Evolutionary conservation across 345 rosid genomes (phyloP), one percentile per base, ranked within the genome.

Genomic region (Bruguiera gymnorhiza): DNA sequence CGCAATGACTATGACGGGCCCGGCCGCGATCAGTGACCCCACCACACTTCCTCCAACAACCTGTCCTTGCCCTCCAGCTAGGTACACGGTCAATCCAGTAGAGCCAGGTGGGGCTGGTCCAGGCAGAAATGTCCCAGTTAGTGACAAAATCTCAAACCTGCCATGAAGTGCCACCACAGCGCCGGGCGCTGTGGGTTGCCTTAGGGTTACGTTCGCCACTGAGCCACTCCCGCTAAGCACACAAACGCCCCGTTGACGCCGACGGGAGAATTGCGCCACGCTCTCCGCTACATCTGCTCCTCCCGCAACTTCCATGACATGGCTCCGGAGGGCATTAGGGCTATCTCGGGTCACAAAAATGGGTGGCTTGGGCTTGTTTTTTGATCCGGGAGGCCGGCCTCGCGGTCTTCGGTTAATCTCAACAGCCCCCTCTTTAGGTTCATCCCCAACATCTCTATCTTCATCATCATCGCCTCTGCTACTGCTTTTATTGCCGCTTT

Each of bases 61-160:
- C 63, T 90, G 96, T 11, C 96, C 96, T 19, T 90, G 96, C 6
- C 90, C 90, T 0, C 94, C 90, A 1, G 97, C 88, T 19, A 90
- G 62, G 79, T 88, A 90, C 20, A 90, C 89, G 5, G 94, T 90
- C 36, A 90, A 84, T 4, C 97, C 97, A 0, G 97, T 90, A 2
- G 97, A 81, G 0, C 97, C 97, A 8, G 94, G 94, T 15, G 97
- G 97, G 16, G 97, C 80, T 2, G 97, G 97, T 21, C 97, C 97
- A 0, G 97, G 97, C 29, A 90, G 76, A 62, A 90, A 90, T 19
- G 97, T 83, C 23, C 97, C 97, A 1, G 94, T 88, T 63, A 90
- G 76, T 0, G 97, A 90, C 71, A 90, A 69, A 72, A 90, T 88
- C 68, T 88, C 96, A 13, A 90, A 90, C 80, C 96, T 81, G 4